A percentile compares a stretch with the other conserved stretches of the same genome.
Evolutionary conservation across 2,329 filamentous ascomycete species (phyloP).

Genomic region (Clonostachys sp.): DNA sequence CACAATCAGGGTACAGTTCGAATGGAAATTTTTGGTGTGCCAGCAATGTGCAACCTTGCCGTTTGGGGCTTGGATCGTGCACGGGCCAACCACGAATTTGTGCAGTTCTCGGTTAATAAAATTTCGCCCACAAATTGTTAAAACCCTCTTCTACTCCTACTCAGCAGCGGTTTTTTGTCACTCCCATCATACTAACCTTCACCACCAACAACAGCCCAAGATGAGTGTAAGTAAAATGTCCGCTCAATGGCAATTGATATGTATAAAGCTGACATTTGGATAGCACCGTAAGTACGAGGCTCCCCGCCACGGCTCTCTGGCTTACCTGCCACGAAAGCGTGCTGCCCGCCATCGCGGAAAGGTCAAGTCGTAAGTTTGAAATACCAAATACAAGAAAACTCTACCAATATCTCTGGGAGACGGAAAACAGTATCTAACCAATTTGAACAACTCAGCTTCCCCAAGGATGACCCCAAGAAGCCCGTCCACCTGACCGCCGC

Average conservation of each 20-base stretch:
- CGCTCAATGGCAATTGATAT: slow-evolving; percentile 1
- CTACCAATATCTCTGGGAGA: slow-evolving; percentile 11
- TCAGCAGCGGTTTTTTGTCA: slow-evolving; percentile 1
- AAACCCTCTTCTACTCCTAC: slow-evolving; percentile 8
- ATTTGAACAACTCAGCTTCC: slow-evolving; percentile 69
- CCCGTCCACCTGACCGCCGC: slow-evolving; percentile 96
- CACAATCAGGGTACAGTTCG: too few species aligned
- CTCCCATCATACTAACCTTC: slow-evolving; percentile 23
- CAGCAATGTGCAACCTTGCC: too few species aligned
- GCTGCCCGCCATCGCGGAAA: slow-evolving; percentile 92
- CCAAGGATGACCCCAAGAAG: slow-evolving; percentile 99
- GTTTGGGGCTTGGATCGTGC: not conserved
- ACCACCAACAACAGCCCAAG: slow-evolving; percentile 28
- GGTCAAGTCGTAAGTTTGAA: slow-evolving; percentile 84
- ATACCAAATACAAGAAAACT: not conserved
- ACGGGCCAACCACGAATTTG: slow-evolving; percentile 3
- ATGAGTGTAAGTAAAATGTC: slow-evolving; percentile 29
- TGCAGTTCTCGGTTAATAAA: not conserved
- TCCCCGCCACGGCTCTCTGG: slow-evolving; percentile 91
- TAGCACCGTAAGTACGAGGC: slow-evolving; percentile 66
- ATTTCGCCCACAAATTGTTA: slow-evolving; percentile 5
- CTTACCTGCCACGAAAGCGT: slow-evolving; percentile 85
- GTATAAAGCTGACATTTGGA: slow-evolving; percentile 8
- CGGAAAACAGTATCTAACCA: not conserved
- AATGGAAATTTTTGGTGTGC: too few species aligned